phyloP scores from a whole-genome alignment of 1,284 basidiomycete genomes.

The Irpex lacteus region DNA sequence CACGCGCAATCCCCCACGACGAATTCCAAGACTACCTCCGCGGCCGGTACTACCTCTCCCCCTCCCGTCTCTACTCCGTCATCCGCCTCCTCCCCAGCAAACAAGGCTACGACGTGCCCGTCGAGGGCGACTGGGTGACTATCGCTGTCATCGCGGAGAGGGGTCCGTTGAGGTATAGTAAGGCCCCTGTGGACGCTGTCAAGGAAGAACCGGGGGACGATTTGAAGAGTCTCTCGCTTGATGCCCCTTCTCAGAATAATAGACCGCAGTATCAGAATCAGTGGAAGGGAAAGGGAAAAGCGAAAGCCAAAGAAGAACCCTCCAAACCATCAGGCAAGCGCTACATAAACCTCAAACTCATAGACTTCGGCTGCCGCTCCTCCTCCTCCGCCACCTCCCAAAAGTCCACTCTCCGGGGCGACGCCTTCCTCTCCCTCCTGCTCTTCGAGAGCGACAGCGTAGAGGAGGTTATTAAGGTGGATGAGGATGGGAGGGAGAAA shows the following conservation, averaged over 20 bases:
- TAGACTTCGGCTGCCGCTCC: conserved; percentile 71
- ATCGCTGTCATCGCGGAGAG: conserved; percentile 89
- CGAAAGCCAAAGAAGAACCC: conserved; percentile 35
- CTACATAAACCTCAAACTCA: conserved; percentile 85
- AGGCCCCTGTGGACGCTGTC: conserved; percentile 57
- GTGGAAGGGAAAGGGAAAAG: conserved; percentile 36
- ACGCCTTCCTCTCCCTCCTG: conserved; percentile 79
- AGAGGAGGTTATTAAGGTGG: conserved; percentile 49
- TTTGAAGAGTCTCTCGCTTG: conserved; percentile 21
- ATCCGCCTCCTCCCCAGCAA: conserved; percentile 76
- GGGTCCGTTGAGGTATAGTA: conserved; percentile 66
- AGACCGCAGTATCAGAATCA: too few species aligned
- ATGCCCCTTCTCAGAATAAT: conserved; percentile 21
- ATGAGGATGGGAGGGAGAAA: conserved; percentile 50
- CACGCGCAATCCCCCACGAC: conserved; percentile 71
- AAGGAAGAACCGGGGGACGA: conserved; percentile 42
- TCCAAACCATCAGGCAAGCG: conserved; percentile 62
- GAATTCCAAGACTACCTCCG: conserved; percentile 74
- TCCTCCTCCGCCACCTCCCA: conserved; percentile 50
- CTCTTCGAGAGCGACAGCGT: conserved; percentile 85
- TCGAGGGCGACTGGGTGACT: conserved; percentile 89
- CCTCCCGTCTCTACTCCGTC: conserved; percentile 85
- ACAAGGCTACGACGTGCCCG: conserved; percentile 86
- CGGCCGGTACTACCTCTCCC: conserved; percentile 84
- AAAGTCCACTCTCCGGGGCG: conserved; percentile 65